These are phyloP conservation scores for Scytalidium sp. DNA, from an alignment of 2,329 filamentous ascomycete species.

Conservation along the genomic window DNA sequence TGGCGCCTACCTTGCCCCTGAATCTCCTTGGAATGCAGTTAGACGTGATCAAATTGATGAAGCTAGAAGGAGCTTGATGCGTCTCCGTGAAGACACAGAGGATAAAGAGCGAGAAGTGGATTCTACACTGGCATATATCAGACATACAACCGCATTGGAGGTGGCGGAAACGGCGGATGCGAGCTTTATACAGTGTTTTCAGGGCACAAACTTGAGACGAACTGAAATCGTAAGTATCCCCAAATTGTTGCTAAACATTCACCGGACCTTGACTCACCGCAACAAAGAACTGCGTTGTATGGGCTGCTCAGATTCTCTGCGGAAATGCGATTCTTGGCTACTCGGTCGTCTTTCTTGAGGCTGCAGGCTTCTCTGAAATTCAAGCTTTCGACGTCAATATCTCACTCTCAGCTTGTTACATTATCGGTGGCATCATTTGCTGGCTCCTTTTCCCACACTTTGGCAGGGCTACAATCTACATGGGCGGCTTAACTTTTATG, in stretches of 20 bases:
- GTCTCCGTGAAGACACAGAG: conserved; percentile 19
- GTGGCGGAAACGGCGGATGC: conserved; percentile 17
- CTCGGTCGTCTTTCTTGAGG: conserved; percentile 35
- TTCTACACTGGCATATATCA: conserved; percentile 21
- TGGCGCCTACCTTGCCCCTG: conserved; percentile 26
- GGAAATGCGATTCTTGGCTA: conserved; percentile 35
- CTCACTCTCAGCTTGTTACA: conserved; percentile 36
- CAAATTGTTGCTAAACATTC: background rate
- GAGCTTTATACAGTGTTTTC: conserved; percentile 20
- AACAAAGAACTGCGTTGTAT: conserved; percentile 33
- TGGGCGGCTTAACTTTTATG: conserved; percentile 36
- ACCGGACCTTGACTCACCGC: conserved; percentile 1
- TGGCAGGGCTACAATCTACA: conserved; percentile 38
- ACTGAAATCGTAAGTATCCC: conserved; percentile 18
- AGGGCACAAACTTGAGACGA: conserved; percentile 22
- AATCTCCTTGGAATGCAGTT: conserved; percentile 31
- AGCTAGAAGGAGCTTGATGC: conserved; percentile 21
- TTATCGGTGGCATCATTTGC: conserved; percentile 35
- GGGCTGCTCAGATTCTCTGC: conserved; percentile 35
- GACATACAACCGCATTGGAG: conserved; percentile 20
- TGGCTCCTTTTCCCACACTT: conserved; percentile 38
- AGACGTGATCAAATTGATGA: conserved; percentile 24
- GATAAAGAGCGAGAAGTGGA: conserved; percentile 26
- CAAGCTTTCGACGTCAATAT: conserved; percentile 38
- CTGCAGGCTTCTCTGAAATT: conserved; percentile 33